Evolutionary conservation across 345 rosid genomes (phyloP).

Genomic region (Citrus maxima): DNA sequence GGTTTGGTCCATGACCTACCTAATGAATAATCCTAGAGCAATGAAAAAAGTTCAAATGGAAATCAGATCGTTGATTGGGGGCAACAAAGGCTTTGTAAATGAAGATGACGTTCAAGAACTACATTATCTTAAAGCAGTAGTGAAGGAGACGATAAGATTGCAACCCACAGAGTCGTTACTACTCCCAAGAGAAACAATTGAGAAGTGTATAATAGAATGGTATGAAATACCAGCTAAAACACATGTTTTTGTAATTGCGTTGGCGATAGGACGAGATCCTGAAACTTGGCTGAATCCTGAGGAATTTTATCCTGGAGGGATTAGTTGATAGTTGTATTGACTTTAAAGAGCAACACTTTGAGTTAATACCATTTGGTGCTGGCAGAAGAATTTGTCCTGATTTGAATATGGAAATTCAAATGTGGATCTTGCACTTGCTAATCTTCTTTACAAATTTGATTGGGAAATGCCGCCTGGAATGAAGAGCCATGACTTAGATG

Average conservation of each 20-base stretch:
- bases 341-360: conserved; percentile 19
- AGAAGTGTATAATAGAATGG: background rate
- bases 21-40: conserved; percentile 29
- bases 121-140: conserved; percentile 37
- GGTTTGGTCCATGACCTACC: conserved; percentile 35
- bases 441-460: conserved; percentile 18
- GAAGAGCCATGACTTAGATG: conserved; percentile 3
- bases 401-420: background rate
- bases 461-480: conserved; percentile 20
- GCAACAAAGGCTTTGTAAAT: conserved; percentile 23
- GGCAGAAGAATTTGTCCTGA: conserved; percentile 37
- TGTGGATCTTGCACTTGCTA: conserved; percentile 24
- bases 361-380: conserved; percentile 25
- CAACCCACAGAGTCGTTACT: conserved; percentile 12
- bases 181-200: background rate
- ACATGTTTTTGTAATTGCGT: conserved; percentile 9
- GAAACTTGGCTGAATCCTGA: background rate
- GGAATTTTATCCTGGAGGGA: background rate
- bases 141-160: conserved; percentile 37
- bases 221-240: background rate
- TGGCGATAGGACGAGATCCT: conserved; percentile 31
- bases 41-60: conserved; percentile 35
- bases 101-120: conserved; percentile 32
- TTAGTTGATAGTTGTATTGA: conserved; percentile 5
- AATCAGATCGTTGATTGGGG: conserved; percentile 8